These are phyloP conservation scores for Candida sp. DNA, from an alignment of 1,139 yeast genomes.

Conservation along the genomic window DNA sequence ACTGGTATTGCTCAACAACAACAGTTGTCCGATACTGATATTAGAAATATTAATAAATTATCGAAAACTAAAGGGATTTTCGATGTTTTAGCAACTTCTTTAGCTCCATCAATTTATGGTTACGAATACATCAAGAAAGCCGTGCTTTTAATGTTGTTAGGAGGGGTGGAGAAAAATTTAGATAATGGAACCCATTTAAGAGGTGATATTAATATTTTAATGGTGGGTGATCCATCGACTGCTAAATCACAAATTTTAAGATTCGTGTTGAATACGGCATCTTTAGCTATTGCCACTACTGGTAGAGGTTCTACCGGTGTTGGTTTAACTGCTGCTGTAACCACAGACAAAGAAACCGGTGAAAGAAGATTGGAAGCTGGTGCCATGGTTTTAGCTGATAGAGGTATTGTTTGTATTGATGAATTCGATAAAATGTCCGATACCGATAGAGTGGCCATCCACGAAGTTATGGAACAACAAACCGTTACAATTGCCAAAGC, in stretches of 20 bases:
- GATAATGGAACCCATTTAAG: conserved; percentile 96
- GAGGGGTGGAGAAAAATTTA: conserved; percentile 93
- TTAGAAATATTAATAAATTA: conserved; percentile 80
- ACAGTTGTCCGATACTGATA: conserved; percentile 75
- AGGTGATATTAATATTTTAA: conserved; percentile 92
- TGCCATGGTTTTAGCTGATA: conserved; percentile 98
- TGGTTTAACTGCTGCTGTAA: conserved; percentile 99
- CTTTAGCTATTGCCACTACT: conserved; percentile 95
- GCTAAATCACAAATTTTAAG: conserved; percentile 96
- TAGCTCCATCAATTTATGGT: conserved; percentile 96
- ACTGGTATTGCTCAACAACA: conserved; percentile 82
- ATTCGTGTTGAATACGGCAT: conserved; percentile 91
- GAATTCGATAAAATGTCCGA: conserved; percentile 99
- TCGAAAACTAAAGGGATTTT: conserved; percentile 68
- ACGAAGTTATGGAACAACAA: conserved; percentile 99
- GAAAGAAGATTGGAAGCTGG: conserved; percentile 98
- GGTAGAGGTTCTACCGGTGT: conserved; percentile 99
- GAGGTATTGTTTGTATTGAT: conserved; percentile 97
- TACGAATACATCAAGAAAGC: conserved; percentile 91
- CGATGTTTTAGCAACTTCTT: conserved; percentile 75
- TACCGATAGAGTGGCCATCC: conserved; percentile 95
- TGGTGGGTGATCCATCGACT: conserved; percentile 99
- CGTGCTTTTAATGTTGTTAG: conserved; percentile 82
- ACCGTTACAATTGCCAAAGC: conserved; percentile 98
- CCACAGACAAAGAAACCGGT: conserved; percentile 95